These are phyloP conservation scores for Sugiyamaella novakii DNA, from an alignment of 1,139 yeast genomes.

Conservation along the genomic window DNA sequence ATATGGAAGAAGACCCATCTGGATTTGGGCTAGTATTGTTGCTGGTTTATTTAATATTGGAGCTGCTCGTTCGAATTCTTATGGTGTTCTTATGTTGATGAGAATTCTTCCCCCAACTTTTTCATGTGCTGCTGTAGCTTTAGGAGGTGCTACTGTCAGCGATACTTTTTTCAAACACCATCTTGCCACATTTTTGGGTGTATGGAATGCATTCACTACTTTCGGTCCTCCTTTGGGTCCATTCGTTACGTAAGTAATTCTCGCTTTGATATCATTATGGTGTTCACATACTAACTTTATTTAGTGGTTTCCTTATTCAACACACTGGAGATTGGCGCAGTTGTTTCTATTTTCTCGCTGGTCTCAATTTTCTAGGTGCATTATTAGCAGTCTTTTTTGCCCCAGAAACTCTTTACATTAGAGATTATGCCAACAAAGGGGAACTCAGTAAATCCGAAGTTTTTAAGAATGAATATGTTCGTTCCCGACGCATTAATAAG, in stretches of 20 bases:
- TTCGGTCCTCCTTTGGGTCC: slow-evolving; percentile 28
- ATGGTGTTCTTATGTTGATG: slow-evolving; percentile 25
- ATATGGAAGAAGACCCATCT: slow-evolving; percentile 28
- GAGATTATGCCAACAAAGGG: slow-evolving; percentile 7
- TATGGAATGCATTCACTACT: slow-evolving; percentile 25
- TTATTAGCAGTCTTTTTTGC: slow-evolving; percentile 17
- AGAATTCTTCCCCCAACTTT: slow-evolving; percentile 24
- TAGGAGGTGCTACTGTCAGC: slow-evolving; percentile 26
- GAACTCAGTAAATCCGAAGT: not conserved
- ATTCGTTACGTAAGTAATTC: too few relatives aligned
- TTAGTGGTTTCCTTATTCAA: slow-evolving; percentile 26
- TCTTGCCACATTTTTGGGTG: slow-evolving; percentile 26
- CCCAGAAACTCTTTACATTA: slow-evolving; percentile 27
- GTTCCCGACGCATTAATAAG: not conserved
- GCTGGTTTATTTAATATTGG: slow-evolving; percentile 23
- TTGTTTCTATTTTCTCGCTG: slow-evolving; percentile 21
- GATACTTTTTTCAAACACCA: slow-evolving; percentile 27
- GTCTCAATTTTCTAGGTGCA: slow-evolving; percentile 22
- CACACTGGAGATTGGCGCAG: slow-evolving; percentile 26
- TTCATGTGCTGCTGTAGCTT: slow-evolving; percentile 24
- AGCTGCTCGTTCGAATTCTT: slow-evolving; percentile 25
- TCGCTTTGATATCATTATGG: too few relatives aligned
- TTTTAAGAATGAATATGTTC: slow-evolving; percentile 5
- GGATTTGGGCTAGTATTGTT: slow-evolving; percentile 20
- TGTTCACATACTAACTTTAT: too few relatives aligned